These are phyloP conservation scores for Inosperma sp. DNA, from an alignment of 768 basidiomycete species.

Conservation along the genomic window DNA sequence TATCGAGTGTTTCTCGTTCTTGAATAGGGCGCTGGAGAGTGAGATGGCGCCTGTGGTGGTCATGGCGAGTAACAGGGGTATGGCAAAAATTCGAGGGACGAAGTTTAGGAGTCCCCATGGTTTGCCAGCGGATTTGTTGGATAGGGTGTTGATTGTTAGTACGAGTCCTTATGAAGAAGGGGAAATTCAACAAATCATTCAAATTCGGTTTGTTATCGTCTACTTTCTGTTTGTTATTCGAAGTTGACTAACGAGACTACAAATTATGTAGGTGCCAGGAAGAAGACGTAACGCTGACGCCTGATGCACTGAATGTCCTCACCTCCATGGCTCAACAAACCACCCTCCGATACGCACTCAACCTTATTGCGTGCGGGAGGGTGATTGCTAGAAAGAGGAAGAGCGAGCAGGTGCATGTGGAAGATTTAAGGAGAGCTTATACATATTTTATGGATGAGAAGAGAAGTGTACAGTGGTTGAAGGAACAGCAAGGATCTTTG, in stretches of 20 bases:
- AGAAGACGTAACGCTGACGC: slow-evolving; percentile 83
- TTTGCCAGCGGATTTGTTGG: slow-evolving; percentile 89
- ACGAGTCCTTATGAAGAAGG: slow-evolving; percentile 80
- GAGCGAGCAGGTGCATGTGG: slow-evolving; percentile 72
- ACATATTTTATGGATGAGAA: slow-evolving; percentile 92
- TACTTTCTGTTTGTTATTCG: slow-evolving; percentile 2
- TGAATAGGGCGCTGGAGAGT: slow-evolving; percentile 92
- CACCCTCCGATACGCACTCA: slow-evolving; percentile 89
- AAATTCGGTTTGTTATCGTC: slow-evolving; percentile 62
- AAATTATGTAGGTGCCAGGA: slow-evolving; percentile 78
- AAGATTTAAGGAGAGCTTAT: slow-evolving; percentile 82
- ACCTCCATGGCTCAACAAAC: slow-evolving; percentile 87
- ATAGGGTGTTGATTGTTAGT: slow-evolving; percentile 93
- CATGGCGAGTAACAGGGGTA: slow-evolving; percentile 97
- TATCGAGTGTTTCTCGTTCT: slow-evolving; percentile 98
- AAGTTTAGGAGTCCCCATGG: slow-evolving; percentile 94
- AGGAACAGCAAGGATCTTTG: slow-evolving; percentile 72
- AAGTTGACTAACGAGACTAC: background rate
- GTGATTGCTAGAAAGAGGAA: slow-evolving; percentile 83
- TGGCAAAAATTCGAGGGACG: slow-evolving; percentile 91
- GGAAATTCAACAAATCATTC: slow-evolving; percentile 88
- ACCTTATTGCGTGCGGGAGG: slow-evolving; percentile 90
- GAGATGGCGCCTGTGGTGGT: slow-evolving; percentile 94
- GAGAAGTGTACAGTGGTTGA: slow-evolving; percentile 86
- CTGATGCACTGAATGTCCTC: slow-evolving; percentile 71